A percentile compares a stretch with the other conserved stretches of the same genome.
These are phyloP conservation scores for Galerina sulciceps DNA, from an alignment of 768 basidiomycete species.

Conservation along the genomic window DNA sequence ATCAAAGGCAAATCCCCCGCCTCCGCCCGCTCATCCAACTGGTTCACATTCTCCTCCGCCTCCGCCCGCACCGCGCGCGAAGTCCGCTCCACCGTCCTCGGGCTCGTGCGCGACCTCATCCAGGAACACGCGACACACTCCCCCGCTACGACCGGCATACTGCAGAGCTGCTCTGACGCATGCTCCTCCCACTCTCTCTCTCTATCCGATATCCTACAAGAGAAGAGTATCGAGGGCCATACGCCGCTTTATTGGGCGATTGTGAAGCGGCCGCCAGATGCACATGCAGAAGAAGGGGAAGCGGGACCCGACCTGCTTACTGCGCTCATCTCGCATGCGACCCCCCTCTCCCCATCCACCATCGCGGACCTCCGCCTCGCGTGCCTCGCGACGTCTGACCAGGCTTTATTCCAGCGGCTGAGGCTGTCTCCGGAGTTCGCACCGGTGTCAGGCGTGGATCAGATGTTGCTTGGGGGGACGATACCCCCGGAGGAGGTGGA, in stretches of 20 bases:
- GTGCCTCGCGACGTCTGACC: conserved; percentile 66
- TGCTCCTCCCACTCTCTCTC: conserved; percentile 54
- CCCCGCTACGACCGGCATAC: conserved; percentile 43
- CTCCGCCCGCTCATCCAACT: conserved; percentile 25
- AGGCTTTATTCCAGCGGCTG: conserved; percentile 63
- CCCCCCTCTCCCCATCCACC: too few relatives aligned
- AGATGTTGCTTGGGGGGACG: conserved; percentile 48
- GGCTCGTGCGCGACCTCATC: conserved; percentile 61
- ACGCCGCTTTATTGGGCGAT: conserved; percentile 78
- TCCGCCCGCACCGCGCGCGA: conserved; percentile 43
- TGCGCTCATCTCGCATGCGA: too few relatives aligned
- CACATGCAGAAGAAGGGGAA: conserved; percentile 32
- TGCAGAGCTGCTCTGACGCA: conserved; percentile 67
- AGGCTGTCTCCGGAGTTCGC: conserved; percentile 56
- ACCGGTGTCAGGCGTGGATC: conserved; percentile 56
- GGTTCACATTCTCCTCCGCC: conserved; percentile 39
- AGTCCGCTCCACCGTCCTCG: conserved; percentile 54
- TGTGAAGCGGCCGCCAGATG: conserved; percentile 55
- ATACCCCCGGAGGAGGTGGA: conserved; percentile 56
- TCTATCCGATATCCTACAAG: conserved; percentile 61
- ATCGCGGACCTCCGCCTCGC: conserved; percentile 51
- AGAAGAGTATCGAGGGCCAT: conserved; percentile 64
- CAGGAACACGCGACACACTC: conserved; percentile 36
- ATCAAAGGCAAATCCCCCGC: conserved; percentile 36
- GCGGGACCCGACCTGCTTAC: background rate